A percentile compares a stretch with the other conserved stretches of the same genome.
These are phyloP conservation scores for Jacaranda mimosifolia DNA, from an alignment of 257 asterid species.

Conservation along the genomic window DNA sequence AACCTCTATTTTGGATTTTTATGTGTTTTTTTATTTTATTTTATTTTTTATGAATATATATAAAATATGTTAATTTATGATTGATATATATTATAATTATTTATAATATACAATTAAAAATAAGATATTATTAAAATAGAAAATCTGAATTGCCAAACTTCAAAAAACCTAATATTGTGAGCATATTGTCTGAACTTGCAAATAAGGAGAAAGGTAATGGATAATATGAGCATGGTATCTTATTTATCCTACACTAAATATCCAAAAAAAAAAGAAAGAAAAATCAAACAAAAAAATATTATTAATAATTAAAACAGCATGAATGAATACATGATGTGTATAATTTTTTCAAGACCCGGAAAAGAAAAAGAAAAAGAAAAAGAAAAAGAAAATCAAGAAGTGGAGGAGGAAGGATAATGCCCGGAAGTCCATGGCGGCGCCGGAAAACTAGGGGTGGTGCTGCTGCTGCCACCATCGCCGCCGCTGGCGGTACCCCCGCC, in stretches of 20 bases:
- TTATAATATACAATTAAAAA: too few species aligned
- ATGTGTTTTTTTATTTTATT: too few species aligned
- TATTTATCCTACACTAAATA: slow-evolving; percentile 31
- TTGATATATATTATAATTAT: too few species aligned
- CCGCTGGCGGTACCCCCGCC: slow-evolving; percentile 21
- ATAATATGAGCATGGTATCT: slow-evolving; percentile 16
- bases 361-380: neutral
- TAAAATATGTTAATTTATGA: too few species aligned
- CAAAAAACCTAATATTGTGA: slow-evolving; percentile 23
- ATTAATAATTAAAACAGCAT: slow-evolving; percentile 4
- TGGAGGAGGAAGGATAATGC: slow-evolving; percentile 65
- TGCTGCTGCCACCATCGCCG: slow-evolving; percentile 36
- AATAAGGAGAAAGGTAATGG: slow-evolving; percentile 9
- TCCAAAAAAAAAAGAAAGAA: neutral
- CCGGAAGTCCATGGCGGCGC: slow-evolving; percentile 66
- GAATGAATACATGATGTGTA: slow-evolving; percentile 23
- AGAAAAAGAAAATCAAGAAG: slow-evolving; percentile 49
- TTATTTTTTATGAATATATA: too few species aligned
- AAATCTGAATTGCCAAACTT: slow-evolving; percentile 6
- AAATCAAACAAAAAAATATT: slow-evolving; percentile 18
- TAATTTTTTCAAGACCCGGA: neutral
- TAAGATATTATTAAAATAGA: neutral
- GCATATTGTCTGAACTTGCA: slow-evolving; percentile 20
- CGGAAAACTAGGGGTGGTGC: slow-evolving; percentile 34
- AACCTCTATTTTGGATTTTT: neutral